Base-by-base conservation (phyloP, 2,329 filamentous ascomycete genomes). In the Canariomyces notabilis region DNA sequence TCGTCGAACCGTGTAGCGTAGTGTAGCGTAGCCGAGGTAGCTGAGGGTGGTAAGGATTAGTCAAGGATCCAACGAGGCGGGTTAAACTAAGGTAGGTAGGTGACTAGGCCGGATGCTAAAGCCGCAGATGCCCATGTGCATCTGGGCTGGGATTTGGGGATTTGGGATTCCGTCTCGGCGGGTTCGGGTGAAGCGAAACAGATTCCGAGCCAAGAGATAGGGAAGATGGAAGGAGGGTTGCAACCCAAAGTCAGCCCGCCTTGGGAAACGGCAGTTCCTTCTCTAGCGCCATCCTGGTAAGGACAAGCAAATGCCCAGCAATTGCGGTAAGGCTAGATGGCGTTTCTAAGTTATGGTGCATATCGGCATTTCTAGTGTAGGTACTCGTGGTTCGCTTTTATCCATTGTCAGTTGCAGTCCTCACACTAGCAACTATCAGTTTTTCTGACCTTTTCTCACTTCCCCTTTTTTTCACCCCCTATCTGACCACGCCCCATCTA, bases 341-440 rank as follows among this genome's bases (percentile, higher is more conserved):
- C 22, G 18, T 18, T 42, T 42, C 42, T 46, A 43, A 50, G 43
- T 39, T 46, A 26, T 39, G 34, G 36, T 49, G 44, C 45, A 51
- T 48, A 22, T 44, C 42, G 48, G 51, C 48, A 53, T 40, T 48
- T 45, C 42, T 37, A n/a, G 12, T 37, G 9, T 18, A n/a, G 15
- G n/a, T n/a, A n/a, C n/a, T n/a, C n/a, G n/a, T n/a, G n/a, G n/a
- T n/a, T 46, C 33, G n/a, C 9, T 35, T 22, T 29, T 43, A 20
- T n/a, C 39, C 42, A 39, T 32, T 42, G 35, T 15, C 29, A 23
- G 29, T 15, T 37, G 18, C 40, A 39, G 29, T 23, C 42, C 29
- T 14, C 22, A 36, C 40, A 5, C 40, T 35, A 36, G 32, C 40
- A 37, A 12, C 22, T 12, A 6, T 22, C 18, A 37, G 3, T 31